Conservation (phyloP, 2,329 filamentous ascomycete species). For the Trichoderma koningiopsis region DNA sequence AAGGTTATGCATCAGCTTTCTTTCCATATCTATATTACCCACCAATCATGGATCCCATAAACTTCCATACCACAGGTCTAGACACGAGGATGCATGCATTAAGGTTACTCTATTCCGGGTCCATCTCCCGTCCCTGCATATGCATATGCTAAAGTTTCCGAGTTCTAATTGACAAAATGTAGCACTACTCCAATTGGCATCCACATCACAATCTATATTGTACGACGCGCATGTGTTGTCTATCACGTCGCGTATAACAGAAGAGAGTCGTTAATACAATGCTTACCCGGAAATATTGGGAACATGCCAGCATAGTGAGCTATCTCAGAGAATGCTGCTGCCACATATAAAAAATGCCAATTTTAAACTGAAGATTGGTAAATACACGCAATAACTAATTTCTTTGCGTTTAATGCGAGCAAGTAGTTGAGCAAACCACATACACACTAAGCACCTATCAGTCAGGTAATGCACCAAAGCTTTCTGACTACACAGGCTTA, state of each 20-base stretch:
- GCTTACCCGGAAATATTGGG: too few relatives aligned
- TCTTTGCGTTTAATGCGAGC: neutral
- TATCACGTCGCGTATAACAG: neutral
- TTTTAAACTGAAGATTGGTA: neutral
- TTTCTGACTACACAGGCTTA: fast-evolving
- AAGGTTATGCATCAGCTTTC: neutral
- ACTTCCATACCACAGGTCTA: neutral
- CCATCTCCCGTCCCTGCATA: neutral
- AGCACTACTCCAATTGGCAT: neutral
- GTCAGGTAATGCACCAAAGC: neutral
- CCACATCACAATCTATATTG: neutral
- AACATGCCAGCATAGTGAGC: neutral
- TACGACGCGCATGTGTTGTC: neutral
- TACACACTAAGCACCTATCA: too few relatives aligned
- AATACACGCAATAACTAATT: neutral
- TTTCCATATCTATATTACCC: neutral
- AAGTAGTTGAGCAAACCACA: neutral
- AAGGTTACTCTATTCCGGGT: neutral
- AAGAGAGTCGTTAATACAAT: neutral
- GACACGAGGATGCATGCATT: neutral
- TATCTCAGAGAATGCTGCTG: neutral
- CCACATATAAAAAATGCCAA: neutral
- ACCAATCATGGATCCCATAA: neutral
- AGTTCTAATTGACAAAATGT: neutral
- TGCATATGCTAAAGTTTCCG: neutral